phyloP scores from a whole-genome alignment of 2,329 filamentous ascomycete genomes.

The Aureobasidium vineae region DNA sequence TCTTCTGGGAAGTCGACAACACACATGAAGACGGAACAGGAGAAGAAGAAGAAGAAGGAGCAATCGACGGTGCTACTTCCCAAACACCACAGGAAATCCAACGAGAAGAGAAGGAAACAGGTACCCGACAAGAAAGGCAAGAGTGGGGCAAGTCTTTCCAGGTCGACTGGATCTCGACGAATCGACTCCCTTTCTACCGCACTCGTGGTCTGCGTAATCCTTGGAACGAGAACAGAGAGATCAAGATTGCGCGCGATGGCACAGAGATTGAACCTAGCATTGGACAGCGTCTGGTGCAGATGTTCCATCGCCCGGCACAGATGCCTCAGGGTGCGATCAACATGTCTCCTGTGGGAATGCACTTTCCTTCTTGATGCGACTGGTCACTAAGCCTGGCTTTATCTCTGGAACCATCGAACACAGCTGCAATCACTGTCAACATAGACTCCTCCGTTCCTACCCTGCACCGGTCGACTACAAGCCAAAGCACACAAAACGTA shows the following conservation, averaged over 20 bases:
- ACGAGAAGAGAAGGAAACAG: constrained; percentile 38
- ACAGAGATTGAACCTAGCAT: constrained; percentile 86
- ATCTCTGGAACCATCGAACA: not conserved
- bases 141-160: constrained; percentile 89
- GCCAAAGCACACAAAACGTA: not conserved
- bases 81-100: constrained; percentile 8
- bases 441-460: not conserved
- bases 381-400: not conserved
- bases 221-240: constrained; percentile 92
- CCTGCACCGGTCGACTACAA: not conserved
- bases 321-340: not conserved
- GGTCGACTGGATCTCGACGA: constrained; percentile 85
- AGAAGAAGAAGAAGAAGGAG: constrained; percentile 35
- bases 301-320: constrained; percentile 60
- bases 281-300: constrained; percentile 70
- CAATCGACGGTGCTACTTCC: not conserved
- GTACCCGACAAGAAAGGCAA: constrained; percentile 53
- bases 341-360: constrained; percentile 1
- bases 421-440: not conserved
- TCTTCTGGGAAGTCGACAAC: constrained; percentile 87
- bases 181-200: constrained; percentile 80
- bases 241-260: constrained; percentile 93
- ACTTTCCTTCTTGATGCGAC: constrained; percentile 4
- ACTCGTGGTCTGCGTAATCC: constrained; percentile 85
- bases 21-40: constrained; percentile 49